Conservation (phyloP, 2,329 filamentous ascomycete species). For the Ceratocystis diversiconidia region DNA sequence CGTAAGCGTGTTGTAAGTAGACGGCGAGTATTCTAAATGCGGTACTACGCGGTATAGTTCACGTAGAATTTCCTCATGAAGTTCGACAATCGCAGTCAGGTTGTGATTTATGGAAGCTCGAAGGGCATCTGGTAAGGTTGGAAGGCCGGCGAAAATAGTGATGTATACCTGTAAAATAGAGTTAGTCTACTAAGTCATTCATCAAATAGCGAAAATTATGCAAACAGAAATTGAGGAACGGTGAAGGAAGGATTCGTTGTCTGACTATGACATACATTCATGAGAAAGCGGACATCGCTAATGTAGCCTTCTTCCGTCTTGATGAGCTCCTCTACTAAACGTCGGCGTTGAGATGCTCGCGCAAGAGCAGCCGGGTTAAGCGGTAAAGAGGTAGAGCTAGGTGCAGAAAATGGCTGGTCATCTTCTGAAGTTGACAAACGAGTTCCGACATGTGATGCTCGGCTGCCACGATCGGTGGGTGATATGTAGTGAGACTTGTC, state of each 20-base stretch:
- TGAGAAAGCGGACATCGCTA: slow-evolving; percentile 70
- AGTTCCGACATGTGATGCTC: slow-evolving; percentile 39
- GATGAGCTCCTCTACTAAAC: slow-evolving; percentile 73
- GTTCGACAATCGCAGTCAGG: slow-evolving; percentile 61
- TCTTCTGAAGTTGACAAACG: slow-evolving; percentile 48
- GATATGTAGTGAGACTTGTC: slow-evolving; percentile 27
- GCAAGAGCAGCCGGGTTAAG: slow-evolving; percentile 54
- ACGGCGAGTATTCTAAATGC: slow-evolving; percentile 41
- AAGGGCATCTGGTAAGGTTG: slow-evolving; percentile 47
- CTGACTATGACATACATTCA: slow-evolving; percentile 47
- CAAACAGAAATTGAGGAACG: not conserved
- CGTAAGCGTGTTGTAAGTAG: not conserved
- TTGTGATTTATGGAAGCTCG: slow-evolving; percentile 65
- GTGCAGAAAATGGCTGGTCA: slow-evolving; percentile 28
- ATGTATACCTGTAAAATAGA: slow-evolving; percentile 48
- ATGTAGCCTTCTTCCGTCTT: slow-evolving; percentile 81
- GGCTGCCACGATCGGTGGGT: slow-evolving; percentile 47
- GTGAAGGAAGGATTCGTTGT: not conserved
- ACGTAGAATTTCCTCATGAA: slow-evolving; percentile 69
- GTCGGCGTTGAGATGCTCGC: slow-evolving; percentile 59
- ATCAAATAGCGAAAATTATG: not conserved
- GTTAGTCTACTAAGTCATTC: not conserved
- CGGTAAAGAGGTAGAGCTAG: slow-evolving; percentile 24
- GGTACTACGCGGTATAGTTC: slow-evolving; percentile 60
- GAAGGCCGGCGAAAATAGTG: slow-evolving; percentile 58